Base-by-base conservation (phyloP, 345 rosid species). In the Brassica incana region DNA sequence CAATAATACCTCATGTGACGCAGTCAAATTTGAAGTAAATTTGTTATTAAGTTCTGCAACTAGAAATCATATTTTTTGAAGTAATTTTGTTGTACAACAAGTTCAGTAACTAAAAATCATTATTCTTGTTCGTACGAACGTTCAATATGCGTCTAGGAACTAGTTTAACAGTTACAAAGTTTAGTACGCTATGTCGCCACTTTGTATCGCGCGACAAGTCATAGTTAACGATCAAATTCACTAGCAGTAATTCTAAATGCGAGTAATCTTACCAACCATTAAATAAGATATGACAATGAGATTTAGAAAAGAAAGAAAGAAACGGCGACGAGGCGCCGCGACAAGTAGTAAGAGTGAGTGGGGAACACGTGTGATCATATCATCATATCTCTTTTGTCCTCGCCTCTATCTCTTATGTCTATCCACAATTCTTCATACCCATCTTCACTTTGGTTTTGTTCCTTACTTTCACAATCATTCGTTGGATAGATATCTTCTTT, bases 311-410 rank as follows among this genome's bases (percentile, higher is more conserved):
- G 0, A 18, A 11, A 56, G 23, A 54, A 63, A 36, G 70, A 62
- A 80, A 80, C 83, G 79, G 75, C 83, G 79, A 69, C 83, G 79
- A 69, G 71, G 65, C 72, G 79, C 79, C 79, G 79, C 79, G 79
- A 52, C 71, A 80, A 74, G 70, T 33, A 32, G 58, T 25, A n/a
- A 18, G 45, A 60, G 58, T 2, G 27, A 79, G 83, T 80, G 83
- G 76, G 23, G 29, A 54, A 69, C 83, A 80, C 83, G 83, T 75
- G 72, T 69, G 65, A 73, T 67, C 74, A 67, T 73, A 74, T 80
- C 60, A 61, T 54, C 78, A 3, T 74, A 80, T 69, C 83, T 69
- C 65, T 14, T 25, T 23, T 54, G 30, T 60, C n/a, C n/a, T 27
- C 33, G 15, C 15, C 33, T 60, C 64, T 25, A 60, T 58, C 63